Evolutionary conservation across 768 basidiomycete genomes (phyloP).

Genomic region (Naganishia friedmannii): DNA sequence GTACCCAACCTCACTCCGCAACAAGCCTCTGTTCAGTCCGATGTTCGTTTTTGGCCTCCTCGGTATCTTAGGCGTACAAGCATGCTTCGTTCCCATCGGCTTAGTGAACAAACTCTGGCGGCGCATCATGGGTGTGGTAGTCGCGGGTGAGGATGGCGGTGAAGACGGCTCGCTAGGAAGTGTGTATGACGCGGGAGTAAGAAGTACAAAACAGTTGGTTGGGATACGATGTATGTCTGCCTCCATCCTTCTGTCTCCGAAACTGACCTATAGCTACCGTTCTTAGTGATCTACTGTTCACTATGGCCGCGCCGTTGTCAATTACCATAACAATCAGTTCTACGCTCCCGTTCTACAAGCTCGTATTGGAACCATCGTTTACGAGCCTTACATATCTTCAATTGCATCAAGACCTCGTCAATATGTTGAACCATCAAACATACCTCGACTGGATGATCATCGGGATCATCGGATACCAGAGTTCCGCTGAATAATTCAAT

Average conservation of each 20-base stretch:
- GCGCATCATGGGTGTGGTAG: neutral
- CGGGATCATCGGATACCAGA: conserved; percentile 52
- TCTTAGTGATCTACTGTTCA: conserved; percentile 24
- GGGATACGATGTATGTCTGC: conserved; percentile 61
- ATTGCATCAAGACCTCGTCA: conserved; percentile 72
- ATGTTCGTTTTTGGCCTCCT: conserved; percentile 64
- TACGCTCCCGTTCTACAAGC: conserved; percentile 53
- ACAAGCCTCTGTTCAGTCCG: conserved; percentile 43
- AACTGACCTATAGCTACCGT: conserved; percentile 45
- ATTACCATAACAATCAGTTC: conserved; percentile 36
- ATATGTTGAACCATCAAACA: conserved; percentile 81
- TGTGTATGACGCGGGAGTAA: conserved; percentile 68
- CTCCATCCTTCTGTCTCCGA: no score
- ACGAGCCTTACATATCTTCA: conserved; percentile 43
- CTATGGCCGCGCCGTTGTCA: conserved; percentile 29
- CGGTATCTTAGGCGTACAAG: conserved; percentile 68
- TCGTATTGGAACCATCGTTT: conserved; percentile 57
- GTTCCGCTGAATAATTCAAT: neutral
- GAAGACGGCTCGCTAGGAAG: conserved; percentile 24
- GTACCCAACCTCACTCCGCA: conserved; percentile 35
- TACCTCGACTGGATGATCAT: conserved; percentile 67
- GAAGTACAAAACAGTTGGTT: conserved; percentile 79
- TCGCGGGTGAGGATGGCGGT: neutral
- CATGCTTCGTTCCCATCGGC: conserved; percentile 61
- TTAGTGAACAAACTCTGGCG: conserved; percentile 57